Base-by-base conservation (phyloP, 192 early-diverging fungal genomes). In the Piromyces finnis region DNA sequence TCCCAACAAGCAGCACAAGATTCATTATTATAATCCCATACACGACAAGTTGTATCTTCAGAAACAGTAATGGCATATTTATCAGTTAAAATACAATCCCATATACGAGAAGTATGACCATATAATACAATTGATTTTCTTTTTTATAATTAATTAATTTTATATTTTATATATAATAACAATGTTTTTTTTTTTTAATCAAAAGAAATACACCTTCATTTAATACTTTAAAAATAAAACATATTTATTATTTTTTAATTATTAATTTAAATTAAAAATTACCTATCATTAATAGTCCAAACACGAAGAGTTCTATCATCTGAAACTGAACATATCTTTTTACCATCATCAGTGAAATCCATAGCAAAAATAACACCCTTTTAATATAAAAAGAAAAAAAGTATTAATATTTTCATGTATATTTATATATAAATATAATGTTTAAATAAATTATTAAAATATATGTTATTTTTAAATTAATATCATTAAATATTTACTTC, bases 251-350 rank as follows among this genome's bases (percentile, higher is more conserved):
- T n/a, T n/a, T n/a, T n/a, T n/a, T n/a, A n/a, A n/a, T n/a, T n/a
- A n/a, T n/a, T n/a, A n/a, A n/a, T n/a, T n/a, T n/a, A n/a, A n/a
- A n/a, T 32, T 6, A 9, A 32, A 6, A 32, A 32, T 32, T 68
- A 68, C 51, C 7, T 68, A 68, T 68, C 51, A n/a, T 68, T 68
- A 22, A 68, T 26, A 11, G 51, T 79, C 95, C 95, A 96, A 2
- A 95, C 77, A 15, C 93, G 89, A 77, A 95, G 86, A 0, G 94
- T 92, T 18, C 95, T 89, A 84, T 96, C 95, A 78, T 96, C 95
- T 1, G 93, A 94, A 9, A 93, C 93, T 13, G 92, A 92, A 16
- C 88, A 87, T 5, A 95, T 29, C 14, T 81, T 80, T 12, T 51
- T 83, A 15, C 90, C 92, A 80, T 91, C 88, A 18, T 82, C 77